phyloP scores from a whole-genome alignment of 768 basidiomycete genomes.

The Megacollybia marginata region DNA sequence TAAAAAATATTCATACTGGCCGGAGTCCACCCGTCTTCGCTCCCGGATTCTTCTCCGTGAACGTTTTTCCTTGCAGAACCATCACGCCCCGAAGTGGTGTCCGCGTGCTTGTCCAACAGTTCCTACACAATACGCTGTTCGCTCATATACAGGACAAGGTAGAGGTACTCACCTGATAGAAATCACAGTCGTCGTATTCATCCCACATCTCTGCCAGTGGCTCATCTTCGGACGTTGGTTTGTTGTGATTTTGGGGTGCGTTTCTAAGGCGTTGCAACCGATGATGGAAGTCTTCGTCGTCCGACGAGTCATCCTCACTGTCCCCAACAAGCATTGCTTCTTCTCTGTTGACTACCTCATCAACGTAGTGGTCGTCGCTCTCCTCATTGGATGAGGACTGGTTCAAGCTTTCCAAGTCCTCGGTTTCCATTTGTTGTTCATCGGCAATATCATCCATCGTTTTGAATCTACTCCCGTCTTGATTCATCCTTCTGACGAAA shows the following conservation, averaged over 20 bases:
- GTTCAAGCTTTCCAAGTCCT: neutral
- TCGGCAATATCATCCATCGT: constrained; percentile 1
- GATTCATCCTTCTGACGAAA: neutral
- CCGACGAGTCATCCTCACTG: constrained; percentile 1
- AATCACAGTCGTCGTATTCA: no score
- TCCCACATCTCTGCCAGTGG: neutral
- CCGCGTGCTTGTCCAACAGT: constrained; percentile 52
- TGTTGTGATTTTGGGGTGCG: neutral
- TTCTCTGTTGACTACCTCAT: neutral
- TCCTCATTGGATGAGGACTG: neutral
- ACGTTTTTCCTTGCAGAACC: constrained; percentile 46
- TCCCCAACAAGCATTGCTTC: neutral
- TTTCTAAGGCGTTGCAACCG: neutral
- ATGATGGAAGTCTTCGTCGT: neutral
- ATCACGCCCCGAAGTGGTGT: constrained; percentile 34
- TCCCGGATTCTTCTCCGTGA: constrained; percentile 48
- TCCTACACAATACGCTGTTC: constrained; percentile 32
- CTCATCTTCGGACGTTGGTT: neutral
- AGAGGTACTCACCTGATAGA: no score
- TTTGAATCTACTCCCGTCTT: neutral
- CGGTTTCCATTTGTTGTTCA: constrained; percentile 2
- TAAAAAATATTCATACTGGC: constrained; percentile 35
- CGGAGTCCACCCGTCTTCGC: constrained; percentile 31
- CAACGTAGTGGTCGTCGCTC: neutral
- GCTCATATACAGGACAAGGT: no score